These are phyloP conservation scores for Backusella australiensis DNA, from an alignment of 192 early-diverging fungal genomes.

Conservation along the genomic window DNA sequence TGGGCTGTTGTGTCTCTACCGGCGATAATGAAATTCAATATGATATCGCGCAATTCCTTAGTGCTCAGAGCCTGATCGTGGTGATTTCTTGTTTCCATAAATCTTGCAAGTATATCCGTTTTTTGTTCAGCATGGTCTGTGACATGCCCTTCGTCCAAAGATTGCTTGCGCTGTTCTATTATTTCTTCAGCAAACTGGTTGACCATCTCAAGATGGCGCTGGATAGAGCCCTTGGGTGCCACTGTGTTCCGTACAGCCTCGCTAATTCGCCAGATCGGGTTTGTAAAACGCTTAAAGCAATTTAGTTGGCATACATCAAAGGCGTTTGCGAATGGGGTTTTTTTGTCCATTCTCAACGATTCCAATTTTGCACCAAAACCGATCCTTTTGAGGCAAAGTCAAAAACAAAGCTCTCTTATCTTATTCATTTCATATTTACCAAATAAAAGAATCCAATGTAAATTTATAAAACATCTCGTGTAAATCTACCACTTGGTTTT, in stretches of 20 bases:
- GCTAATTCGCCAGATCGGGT: background rate
- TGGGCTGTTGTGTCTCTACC: conserved; percentile 45
- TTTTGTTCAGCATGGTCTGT: background rate
- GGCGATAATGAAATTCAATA: conserved; percentile 31
- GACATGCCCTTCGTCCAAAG: background rate
- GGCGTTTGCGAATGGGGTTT: conserved; percentile 40
- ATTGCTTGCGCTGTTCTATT: conserved; percentile 17
- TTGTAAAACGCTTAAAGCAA: conserved; percentile 12
- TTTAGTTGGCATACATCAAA: conserved; percentile 47
- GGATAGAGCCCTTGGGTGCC: conserved; percentile 4
- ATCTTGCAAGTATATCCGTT: conserved; percentile 27
- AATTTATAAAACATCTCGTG: conserved; percentile 43
- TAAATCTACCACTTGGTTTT: conserved; percentile 36
- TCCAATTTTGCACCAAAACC: conserved; percentile 45
- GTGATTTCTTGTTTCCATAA: conserved; percentile 23
- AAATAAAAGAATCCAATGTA: conserved; percentile 45
- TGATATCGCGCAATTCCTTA: conserved; percentile 21
- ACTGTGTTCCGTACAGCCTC: background rate
- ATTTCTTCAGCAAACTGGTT: conserved; percentile 25
- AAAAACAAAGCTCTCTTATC: too few relatives aligned
- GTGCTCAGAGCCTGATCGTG: conserved; percentile 6
- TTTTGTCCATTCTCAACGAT: conserved; percentile 33
- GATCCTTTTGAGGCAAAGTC: background rate
- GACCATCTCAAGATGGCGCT: conserved; percentile 7
- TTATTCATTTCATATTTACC: conserved; percentile 9